phyloP scores from a whole-genome alignment of 768 basidiomycete species.

The Leccinum aurantiacum region DNA sequence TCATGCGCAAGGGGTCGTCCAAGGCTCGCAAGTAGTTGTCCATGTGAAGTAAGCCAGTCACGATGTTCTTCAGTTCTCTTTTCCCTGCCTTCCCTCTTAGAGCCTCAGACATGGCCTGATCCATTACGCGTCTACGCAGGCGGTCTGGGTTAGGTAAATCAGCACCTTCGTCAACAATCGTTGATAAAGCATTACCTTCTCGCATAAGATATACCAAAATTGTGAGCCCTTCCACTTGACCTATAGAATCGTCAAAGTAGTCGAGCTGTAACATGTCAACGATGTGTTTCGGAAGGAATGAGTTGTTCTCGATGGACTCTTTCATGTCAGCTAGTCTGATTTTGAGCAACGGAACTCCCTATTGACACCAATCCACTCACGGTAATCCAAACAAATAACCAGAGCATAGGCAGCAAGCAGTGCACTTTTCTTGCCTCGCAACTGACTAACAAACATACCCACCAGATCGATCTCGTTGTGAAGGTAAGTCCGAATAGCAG shows the following conservation, averaged over 20 bases:
- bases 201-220: constrained; percentile 23
- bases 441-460: constrained; percentile 15
- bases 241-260: constrained; percentile 27
- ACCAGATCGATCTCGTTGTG: constrained; percentile 2
- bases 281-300: constrained; percentile 9
- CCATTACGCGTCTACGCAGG: constrained; percentile 10
- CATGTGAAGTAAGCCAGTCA: no score
- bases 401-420: constrained; percentile 26
- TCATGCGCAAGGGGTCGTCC: no score
- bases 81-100: constrained; percentile 10
- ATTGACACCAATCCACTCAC: constrained; percentile 5
- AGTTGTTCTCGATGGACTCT: constrained; percentile 2
- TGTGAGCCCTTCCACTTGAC: constrained; percentile 25
- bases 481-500: constrained; percentile 9
- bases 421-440: constrained; percentile 15
- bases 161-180: neutral
- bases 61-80: no score
- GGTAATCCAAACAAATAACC: constrained; percentile 11
- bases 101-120: constrained; percentile 6
- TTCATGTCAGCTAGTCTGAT: constrained; percentile 14
- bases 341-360: neutral
- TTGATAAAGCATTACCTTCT: constrained; percentile 7
- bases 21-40: no score
- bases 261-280: constrained; percentile 21
- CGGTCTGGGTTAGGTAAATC: constrained; percentile 7